Evolutionary conservation across 495 filamentous ascomycete genomes (phyloP), one percentile per base, ranked within the genome.

Genomic region (Xylaria curta): DNA sequence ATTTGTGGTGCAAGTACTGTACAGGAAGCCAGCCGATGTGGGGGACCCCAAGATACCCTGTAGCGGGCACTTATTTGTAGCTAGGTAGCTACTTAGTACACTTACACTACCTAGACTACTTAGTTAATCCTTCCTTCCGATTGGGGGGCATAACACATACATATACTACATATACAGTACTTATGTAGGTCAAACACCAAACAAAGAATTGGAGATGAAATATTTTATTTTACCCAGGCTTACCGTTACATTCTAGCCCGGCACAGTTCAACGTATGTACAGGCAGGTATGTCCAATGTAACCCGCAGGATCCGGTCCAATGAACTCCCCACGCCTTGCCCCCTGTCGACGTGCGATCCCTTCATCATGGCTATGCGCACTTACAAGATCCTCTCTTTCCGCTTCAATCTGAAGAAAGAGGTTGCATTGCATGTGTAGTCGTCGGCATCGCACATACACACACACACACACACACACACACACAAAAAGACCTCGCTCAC

Each of bases 281-380:
- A 47, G 46, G 5, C 4, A 10, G 13, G 1, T 31, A 46, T 46
- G 7, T 7, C 10, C 17, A 10, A 63, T 40, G 60, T 12, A 8
- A 24, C 65, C 49, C 65, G 65, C 36, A 56, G 21, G 42, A 54
- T 54, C 65, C 65, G 47, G 65, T 21, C 65, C 65, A 67, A 67
- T 67, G 15, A 67, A 31, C 28, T 40, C 7, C 19, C 63, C 31
- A 17, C 28, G 31, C 17, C 38, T 17, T 15, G 21, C 63, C 38
- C 46, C 42, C 31, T 62, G 26, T 42, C 17, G n/a, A 44, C 21
- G 24, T 31, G 7, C 42, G 40, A 4, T 15, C 17, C 24, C 42
- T 26, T 47, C 8, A 26, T 33, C 21, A 63, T 17, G 6, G 60
- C 38, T 33, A 38, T 38, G 36, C 36, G 36, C 8, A 26, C 38